Percentiles rank a stretch among this genome's conserved stretches.
These are phyloP conservation scores for Metrosideros polymorpha DNA, from an alignment of 441 rosid genomes.

Conservation along the genomic window DNA sequence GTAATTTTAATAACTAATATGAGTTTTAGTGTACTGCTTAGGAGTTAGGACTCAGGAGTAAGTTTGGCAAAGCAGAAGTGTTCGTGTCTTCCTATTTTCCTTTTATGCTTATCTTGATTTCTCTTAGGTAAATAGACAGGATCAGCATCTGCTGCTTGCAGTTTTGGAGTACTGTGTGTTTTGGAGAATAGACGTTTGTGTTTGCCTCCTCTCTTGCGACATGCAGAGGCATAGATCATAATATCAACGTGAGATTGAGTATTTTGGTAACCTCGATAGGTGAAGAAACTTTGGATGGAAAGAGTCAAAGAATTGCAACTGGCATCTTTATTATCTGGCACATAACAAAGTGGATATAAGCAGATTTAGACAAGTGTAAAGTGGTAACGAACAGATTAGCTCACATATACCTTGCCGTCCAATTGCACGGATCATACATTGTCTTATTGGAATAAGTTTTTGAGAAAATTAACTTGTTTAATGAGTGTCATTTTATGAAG, in stretches of 20 bases:
- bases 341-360: background rate
- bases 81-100: background rate
- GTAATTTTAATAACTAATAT: background rate
- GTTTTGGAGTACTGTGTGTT: background rate
- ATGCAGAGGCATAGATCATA: background rate
- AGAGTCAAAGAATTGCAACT: background rate
- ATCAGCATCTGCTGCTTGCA: background rate
- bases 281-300: background rate
- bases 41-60: background rate
- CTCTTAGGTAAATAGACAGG: background rate
- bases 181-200: background rate
- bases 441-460: background rate
- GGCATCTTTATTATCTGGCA: background rate
- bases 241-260: background rate
- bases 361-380: background rate
- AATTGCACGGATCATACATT: background rate
- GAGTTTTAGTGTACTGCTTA: background rate
- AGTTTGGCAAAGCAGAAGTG: background rate
- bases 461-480: background rate
- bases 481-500: background rate
- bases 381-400: background rate
- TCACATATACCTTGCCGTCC: background rate
- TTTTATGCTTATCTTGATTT: background rate
- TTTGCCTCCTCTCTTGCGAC: background rate
- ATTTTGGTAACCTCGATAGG: background rate